Percentiles rank a stretch among this genome's conserved stretches.
These are phyloP conservation scores for Fusarium sp. DNA, from an alignment of 2,329 filamentous ascomycete species.

Conservation along the genomic window DNA sequence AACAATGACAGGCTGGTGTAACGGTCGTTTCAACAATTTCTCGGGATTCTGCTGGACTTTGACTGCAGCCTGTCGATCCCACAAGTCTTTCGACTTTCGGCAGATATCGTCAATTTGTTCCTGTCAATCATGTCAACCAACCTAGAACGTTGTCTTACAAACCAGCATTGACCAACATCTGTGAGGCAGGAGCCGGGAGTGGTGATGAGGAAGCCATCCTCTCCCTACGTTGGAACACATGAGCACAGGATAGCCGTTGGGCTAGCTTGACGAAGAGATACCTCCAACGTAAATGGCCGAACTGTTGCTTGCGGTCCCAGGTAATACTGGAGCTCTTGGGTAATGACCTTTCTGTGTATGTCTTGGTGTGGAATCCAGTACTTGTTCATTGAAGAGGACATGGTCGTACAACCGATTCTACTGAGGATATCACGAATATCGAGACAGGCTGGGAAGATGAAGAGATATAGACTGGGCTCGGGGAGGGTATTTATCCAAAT, in stretches of 20 bases:
- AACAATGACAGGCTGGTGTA: slow-evolving; percentile 68
- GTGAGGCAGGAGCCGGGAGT: slow-evolving; percentile 69
- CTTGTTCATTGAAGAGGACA: slow-evolving; percentile 61
- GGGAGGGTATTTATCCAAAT: slow-evolving; percentile 47
- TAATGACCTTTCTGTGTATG: slow-evolving; percentile 72
- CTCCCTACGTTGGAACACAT: slow-evolving; percentile 59
- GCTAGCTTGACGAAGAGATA: slow-evolving; percentile 52
- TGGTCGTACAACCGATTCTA: slow-evolving; percentile 32
- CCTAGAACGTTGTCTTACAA: slow-evolving; percentile 3
- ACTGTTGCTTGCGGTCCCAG: slow-evolving; percentile 70
- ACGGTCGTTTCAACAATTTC: slow-evolving; percentile 66
- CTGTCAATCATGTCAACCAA: slow-evolving; percentile 52
- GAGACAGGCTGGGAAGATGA: slow-evolving; percentile 30
- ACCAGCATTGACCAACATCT: slow-evolving; percentile 61
- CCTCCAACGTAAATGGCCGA: slow-evolving; percentile 68
- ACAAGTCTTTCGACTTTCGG: slow-evolving; percentile 68
- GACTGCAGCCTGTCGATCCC: slow-evolving; percentile 67
- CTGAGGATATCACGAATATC: slow-evolving; percentile 20
- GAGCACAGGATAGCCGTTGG: slow-evolving; percentile 37
- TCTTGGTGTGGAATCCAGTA: slow-evolving; percentile 72
- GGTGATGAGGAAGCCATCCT: slow-evolving; percentile 71
- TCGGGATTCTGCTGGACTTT: slow-evolving; percentile 60
- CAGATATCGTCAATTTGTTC: slow-evolving; percentile 75
- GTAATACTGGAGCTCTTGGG: slow-evolving; percentile 68
- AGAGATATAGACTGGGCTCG: slow-evolving; percentile 27